Conservation (phyloP, 345 rosid species). For the Eucalyptus melliodora region DNA sequence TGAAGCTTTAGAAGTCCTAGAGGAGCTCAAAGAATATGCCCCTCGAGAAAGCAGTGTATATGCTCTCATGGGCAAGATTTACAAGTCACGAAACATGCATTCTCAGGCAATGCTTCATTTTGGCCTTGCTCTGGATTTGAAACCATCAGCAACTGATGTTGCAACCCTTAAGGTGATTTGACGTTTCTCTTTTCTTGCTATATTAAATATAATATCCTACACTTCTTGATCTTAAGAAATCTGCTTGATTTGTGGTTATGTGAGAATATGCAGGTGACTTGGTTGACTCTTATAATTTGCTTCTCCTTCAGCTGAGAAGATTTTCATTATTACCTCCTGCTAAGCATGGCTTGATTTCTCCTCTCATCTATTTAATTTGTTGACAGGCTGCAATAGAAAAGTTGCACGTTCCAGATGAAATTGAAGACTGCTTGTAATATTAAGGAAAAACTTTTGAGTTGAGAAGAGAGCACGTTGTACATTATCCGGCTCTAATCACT, state of each 20-base stretch:
- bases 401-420: constrained; percentile 57
- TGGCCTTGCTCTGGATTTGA: constrained; percentile 91
- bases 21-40: constrained; percentile 86
- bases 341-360: background rate
- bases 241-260: background rate
- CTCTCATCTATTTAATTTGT: background rate
- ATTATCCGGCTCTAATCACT: background rate
- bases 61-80: constrained; percentile 92
- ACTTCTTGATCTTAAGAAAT: background rate
- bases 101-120: constrained; percentile 90
- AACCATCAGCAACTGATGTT: constrained; percentile 88
- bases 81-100: constrained; percentile 58
- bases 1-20: constrained; percentile 80
- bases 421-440: background rate
- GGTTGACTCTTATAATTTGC: background rate
- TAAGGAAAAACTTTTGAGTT: background rate
- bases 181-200: background rate
- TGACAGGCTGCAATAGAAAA: constrained; percentile 90
- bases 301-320: background rate
- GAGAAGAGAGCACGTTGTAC: background rate
- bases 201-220: background rate
- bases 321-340: background rate
- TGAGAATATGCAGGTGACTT: background rate
- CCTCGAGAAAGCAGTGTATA: constrained; percentile 89
- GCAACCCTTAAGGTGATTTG: constrained; percentile 74